phyloP scores from a whole-genome alignment of 768 basidiomycete genomes.

The Tephrocybe sp. region DNA sequence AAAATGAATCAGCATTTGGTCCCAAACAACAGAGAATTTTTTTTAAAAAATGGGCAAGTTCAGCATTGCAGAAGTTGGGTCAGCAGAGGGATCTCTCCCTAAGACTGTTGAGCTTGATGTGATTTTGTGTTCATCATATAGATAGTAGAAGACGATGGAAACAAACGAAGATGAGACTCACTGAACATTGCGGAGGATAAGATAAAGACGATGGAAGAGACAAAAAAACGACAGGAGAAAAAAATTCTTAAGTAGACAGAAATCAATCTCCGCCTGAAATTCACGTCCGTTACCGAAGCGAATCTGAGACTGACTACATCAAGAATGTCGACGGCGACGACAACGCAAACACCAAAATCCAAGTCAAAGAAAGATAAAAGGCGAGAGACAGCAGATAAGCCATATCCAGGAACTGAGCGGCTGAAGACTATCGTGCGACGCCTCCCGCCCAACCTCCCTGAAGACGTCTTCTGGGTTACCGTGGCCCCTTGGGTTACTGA shows the following conservation, averaged over 20 bases:
- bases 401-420: constrained; percentile 45
- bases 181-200: not conserved
- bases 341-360: constrained; percentile 21
- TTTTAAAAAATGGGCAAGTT: constrained; percentile 19
- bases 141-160: not conserved
- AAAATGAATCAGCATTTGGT: no score
- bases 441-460: constrained; percentile 89
- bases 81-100: constrained; percentile 46
- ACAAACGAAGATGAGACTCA: not conserved
- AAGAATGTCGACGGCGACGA: constrained; percentile 20
- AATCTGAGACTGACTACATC: not conserved
- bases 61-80: constrained; percentile 62
- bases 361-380: constrained; percentile 31
- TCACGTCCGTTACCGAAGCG: not conserved
- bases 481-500: constrained; percentile 82
- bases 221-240: not conserved
- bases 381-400: constrained; percentile 32
- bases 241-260: not conserved
- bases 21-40: no score
- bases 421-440: constrained; percentile 87
- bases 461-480: constrained; percentile 91
- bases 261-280: constrained; percentile 8
- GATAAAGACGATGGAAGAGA: not conserved
- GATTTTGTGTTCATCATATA: constrained; percentile 50
- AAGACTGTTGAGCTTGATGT: constrained; percentile 69